Percentiles rank a stretch among this genome's conserved stretches.
These are phyloP conservation scores for Geotrichum australiense DNA, from an alignment of 1,139 yeast genomes.

Conservation along the genomic window DNA sequence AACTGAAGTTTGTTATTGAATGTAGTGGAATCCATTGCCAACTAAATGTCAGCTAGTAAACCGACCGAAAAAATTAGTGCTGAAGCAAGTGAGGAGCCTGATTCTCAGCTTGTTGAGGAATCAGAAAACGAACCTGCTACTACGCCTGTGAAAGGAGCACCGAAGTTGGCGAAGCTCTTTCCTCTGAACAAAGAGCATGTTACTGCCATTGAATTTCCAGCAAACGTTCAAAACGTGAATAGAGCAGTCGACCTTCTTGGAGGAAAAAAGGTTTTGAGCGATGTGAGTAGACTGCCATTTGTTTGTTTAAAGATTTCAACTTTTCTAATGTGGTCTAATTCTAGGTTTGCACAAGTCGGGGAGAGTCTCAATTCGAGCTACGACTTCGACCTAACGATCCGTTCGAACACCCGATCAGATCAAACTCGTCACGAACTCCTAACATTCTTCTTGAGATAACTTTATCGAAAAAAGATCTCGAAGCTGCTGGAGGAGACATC, in stretches of 20 bases:
- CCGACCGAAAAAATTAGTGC: no score
- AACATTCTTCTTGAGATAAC: slow-evolving; percentile 62
- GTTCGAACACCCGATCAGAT: slow-evolving; percentile 74
- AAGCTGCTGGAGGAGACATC: slow-evolving; percentile 44
- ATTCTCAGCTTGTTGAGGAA: no score
- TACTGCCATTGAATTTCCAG: slow-evolving; percentile 60
- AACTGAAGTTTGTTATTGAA: no score
- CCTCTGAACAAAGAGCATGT: slow-evolving; percentile 25
- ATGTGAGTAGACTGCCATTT: slow-evolving; percentile 29
- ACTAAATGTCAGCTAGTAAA: no score
- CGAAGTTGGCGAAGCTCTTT: slow-evolving; percentile 21
- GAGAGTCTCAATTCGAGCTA: slow-evolving; percentile 48
- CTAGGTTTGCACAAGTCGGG: slow-evolving; percentile 31
- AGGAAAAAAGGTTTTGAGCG: slow-evolving; percentile 44
- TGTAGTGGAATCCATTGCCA: no score
- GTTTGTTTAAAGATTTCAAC: background rate
- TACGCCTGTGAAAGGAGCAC: background rate
- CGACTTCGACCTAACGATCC: slow-evolving; percentile 57
- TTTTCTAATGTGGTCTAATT: slow-evolving; percentile 26
- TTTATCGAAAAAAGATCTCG: slow-evolving; percentile 55
- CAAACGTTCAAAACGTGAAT: slow-evolving; percentile 54
- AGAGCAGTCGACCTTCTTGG: slow-evolving; percentile 74
- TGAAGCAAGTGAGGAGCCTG: no score
- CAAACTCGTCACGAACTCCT: slow-evolving; percentile 43
- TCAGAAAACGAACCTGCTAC: no score